Evolutionary conservation across 805 yeast genomes (phyloP).

Genomic region (Candida coleopterorum): DNA sequence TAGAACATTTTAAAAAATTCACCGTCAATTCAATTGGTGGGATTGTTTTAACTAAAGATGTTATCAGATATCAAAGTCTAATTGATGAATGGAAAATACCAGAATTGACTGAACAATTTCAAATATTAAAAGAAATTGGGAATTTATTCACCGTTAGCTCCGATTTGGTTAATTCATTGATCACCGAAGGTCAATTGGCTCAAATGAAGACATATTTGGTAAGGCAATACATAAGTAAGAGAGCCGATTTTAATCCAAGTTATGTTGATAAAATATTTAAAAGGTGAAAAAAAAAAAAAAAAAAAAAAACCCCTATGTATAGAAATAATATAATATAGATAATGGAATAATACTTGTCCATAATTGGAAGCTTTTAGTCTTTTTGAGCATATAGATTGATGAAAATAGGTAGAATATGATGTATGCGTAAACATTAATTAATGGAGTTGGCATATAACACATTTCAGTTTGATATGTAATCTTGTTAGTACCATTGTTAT

Average conservation of each 20-base stretch:
- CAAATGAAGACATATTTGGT: slow-evolving; percentile 57
- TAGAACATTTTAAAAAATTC: slow-evolving; percentile 71
- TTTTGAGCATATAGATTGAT: not conserved
- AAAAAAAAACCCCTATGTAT: not conserved
- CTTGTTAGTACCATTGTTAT: slow-evolving; percentile 31
- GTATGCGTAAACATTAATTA: slow-evolving; percentile 35
- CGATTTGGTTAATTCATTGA: slow-evolving; percentile 68
- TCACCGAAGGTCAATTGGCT: slow-evolving; percentile 75
- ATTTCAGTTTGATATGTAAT: slow-evolving; percentile 38
- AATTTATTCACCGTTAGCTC: slow-evolving; percentile 83
- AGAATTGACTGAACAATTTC: slow-evolving; percentile 58
- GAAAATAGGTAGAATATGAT: slow-evolving; percentile 12
- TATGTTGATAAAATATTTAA: slow-evolving; percentile 42
- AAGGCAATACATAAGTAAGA: slow-evolving; percentile 60
- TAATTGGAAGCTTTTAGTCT: not conserved
- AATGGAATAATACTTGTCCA: slow-evolving; percentile 1
- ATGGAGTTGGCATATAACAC: slow-evolving; percentile 58
- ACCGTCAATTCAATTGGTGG: slow-evolving; percentile 82
- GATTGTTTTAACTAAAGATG: slow-evolving; percentile 73
- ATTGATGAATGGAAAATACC: slow-evolving; percentile 65
- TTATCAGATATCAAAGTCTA: slow-evolving; percentile 66
- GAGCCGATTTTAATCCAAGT: slow-evolving; percentile 64
- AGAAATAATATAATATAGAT: not conserved
- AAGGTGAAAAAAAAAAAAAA: slow-evolving; percentile 11
- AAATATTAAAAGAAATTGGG: slow-evolving; percentile 73